Conservation (phyloP, 2,329 filamentous ascomycete species). For the Lasiodiplodia theobromae region DNA sequence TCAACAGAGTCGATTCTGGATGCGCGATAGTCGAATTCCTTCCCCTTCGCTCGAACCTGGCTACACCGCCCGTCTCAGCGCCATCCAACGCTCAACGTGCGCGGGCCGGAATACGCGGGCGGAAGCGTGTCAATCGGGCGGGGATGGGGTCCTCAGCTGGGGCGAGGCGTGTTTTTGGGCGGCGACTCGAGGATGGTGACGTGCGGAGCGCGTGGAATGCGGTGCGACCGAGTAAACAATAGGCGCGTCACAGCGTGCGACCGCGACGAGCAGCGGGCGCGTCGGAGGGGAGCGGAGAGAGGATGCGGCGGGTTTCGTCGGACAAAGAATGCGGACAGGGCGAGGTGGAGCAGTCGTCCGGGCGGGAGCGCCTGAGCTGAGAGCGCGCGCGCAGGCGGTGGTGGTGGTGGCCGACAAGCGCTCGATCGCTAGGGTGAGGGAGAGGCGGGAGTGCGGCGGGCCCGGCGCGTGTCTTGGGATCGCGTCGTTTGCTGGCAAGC, state of each 20-base stretch:
- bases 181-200: conserved; percentile 26
- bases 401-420: conserved; percentile 15
- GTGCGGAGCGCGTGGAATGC: conserved; percentile 29
- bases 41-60: conserved; percentile 27
- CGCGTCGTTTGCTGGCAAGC: conserved; percentile 27
- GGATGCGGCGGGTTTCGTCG: conserved; percentile 7
- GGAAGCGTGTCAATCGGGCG: conserved; percentile 24
- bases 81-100: conserved; percentile 28
- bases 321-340: conserved; percentile 27
- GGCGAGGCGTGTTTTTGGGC: conserved; percentile 23
- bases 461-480: conserved; percentile 15
- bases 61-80: conserved; percentile 30
- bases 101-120: conserved; percentile 18
- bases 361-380: conserved; percentile 13
- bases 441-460: conserved; percentile 25
- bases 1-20: conserved; percentile 26
- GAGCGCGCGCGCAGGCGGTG: conserved; percentile 17
- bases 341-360: conserved; percentile 10
- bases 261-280: conserved; percentile 16
- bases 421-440: conserved; percentile 19
- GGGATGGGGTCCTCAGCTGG: conserved; percentile 8
- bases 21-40: conserved; percentile 29
- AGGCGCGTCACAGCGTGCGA: conserved; percentile 28
- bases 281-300: conserved; percentile 4
- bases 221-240: conserved; percentile 30